Base-by-base conservation (phyloP, 176 grass and related monocot genomes). In the Carex myosuroides region DNA sequence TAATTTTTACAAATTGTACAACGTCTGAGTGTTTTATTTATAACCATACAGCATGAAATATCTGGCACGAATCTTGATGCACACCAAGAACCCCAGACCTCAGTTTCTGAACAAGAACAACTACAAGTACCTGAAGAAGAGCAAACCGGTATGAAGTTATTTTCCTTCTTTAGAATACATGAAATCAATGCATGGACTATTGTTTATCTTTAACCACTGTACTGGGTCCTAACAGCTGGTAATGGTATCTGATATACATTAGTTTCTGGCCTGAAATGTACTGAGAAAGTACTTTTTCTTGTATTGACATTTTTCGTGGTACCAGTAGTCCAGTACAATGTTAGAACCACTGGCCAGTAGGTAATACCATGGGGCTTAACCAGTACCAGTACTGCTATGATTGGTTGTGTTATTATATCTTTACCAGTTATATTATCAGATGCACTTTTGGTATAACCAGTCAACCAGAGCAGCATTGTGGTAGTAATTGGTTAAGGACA, bases 401-500 rank as follows among this genome's bases (percentile, higher is more conserved):
- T 68, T 67, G 64, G 4, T 33, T 13, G 32, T 68, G 13, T 6
- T 37, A 37, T 70, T 78, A 78, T 21, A 56, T 26, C 50, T 57
- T 30, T 57, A 33, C 14, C 5, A 21, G 72, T 76, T 30, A 11
- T 50, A 50, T 9, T 13, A 12, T 9, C 42, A 48, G 66, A 48
- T 50, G 8, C 17, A 72, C 20, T 52, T 74, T 52, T 26, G 44
- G 13, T 44, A 74, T 50, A 11, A 74, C n/a, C 29, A 29, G 29
- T 29, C 29, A 29, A 29, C 29, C 11, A 75, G 44, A 53, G 46
- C 46, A 54, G 46, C 21, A 30, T 54, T 2, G 42, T 8, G 53
- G 70, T 78, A 86, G 44, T 82, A 75, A 37, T 83, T 64, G 44
- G 67, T 84, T 53, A 60, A 39, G 18, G 48, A 30, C 85, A 86